Conservation (phyloP, 768 basidiomycete species). For the Boletus tomentosulus region DNA sequence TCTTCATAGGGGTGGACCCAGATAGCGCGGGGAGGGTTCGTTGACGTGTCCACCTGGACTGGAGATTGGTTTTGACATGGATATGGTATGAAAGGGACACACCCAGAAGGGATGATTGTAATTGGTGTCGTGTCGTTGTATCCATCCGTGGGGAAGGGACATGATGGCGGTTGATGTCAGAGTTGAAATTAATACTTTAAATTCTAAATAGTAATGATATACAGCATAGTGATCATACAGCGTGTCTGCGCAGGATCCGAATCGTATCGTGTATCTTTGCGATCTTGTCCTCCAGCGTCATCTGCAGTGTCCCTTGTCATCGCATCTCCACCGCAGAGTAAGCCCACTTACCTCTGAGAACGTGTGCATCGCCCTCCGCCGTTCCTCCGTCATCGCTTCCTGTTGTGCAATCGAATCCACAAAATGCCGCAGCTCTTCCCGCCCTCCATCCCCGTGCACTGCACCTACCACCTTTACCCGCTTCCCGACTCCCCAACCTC, state of each 20-base stretch:
- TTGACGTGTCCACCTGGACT: slow-evolving; percentile 57
- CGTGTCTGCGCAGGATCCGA: slow-evolving; percentile 31
- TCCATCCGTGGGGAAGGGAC: slow-evolving; percentile 56
- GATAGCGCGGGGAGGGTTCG: slow-evolving; percentile 58
- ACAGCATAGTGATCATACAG: neutral
- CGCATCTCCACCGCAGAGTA: neutral
- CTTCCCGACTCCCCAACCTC: neutral
- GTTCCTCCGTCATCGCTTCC: slow-evolving; percentile 35
- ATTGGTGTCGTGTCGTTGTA: slow-evolving; percentile 41
- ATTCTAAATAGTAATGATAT: neutral
- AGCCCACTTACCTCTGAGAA: slow-evolving; percentile 44
- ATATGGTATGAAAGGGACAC: neutral
- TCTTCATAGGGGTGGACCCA: slow-evolving; percentile 76
- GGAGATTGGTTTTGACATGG: neutral
- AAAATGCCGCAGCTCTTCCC: slow-evolving; percentile 32
- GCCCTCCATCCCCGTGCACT: slow-evolving; percentile 1
- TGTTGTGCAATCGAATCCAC: slow-evolving; percentile 45
- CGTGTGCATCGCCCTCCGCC: slow-evolving; percentile 42
- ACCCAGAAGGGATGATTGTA: slow-evolving; percentile 50
- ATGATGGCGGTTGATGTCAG: slow-evolving; percentile 26
- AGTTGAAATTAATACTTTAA: neutral
- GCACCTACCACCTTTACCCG: neutral
- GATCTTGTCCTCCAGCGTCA: slow-evolving; percentile 53
- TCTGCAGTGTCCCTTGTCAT: slow-evolving; percentile 30
- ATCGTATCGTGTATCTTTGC: slow-evolving; percentile 49